Base-by-base conservation (phyloP, 331 rosid genomes). In the Saraca asoca region DNA sequence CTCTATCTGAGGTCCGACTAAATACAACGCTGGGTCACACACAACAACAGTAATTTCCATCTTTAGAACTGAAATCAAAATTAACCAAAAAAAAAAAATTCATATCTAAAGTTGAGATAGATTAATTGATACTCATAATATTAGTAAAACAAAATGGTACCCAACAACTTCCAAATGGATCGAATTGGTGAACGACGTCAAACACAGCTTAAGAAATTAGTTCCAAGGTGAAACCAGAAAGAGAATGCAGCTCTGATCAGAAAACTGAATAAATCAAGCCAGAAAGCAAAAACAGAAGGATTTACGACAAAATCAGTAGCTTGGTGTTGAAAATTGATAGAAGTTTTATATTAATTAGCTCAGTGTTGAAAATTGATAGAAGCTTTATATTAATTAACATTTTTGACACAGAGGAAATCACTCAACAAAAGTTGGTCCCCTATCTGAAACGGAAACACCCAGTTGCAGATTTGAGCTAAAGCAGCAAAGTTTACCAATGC, bases 401-500 rank as follows among this genome's bases (percentile, higher is more conserved):
- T 19, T 70, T 9, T 31, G 24, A 58, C 48, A 12, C 31, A 24
- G n/a, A 56, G 37, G 12, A 24, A 12, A 7, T 7, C 7, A 19
- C 24, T 8, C 31, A 60, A 70, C 48, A 46, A 42, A 18, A 49
- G 34, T 9, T 38, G 18, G 37, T 58, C 52, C 61, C 54, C 59
- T 9, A n/a, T 44, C 34, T 9, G n/a, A 62, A 18, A 24, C 31
- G 31, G 31, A 24, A 24, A 50, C 42, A 46, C 20, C 18, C 42
- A 70, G 51, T 52, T 34, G 48, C 45, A 42, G 63, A 70, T 49
- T 49, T 34, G 0, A 35, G 78, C 57, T 18, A 42, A 77, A 73
- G 85, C 29, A 33, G 38, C 61, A 17, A 77, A 58, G 63, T 72
- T 78, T 74, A 71, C 76, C 83, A 65, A 60, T 57, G 73, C 9